Conservation (phyloP, 306 rosid species). For the Hippophae gyantsensis region DNA sequence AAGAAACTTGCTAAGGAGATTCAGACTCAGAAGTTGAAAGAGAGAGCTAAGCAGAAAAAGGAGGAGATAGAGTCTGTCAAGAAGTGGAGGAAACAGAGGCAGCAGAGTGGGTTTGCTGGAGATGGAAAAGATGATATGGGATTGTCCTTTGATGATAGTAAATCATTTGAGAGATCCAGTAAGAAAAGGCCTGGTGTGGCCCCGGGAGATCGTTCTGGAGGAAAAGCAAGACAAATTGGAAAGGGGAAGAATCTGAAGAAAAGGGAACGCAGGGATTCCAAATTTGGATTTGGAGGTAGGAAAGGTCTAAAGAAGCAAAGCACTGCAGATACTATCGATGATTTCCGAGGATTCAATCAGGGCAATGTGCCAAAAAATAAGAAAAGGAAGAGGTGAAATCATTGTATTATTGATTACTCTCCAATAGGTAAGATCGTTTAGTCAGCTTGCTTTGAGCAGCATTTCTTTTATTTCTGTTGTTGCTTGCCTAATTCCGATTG, state of each 20-base stretch:
- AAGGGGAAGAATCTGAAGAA: slow-evolving; percentile 41
- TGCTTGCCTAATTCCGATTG: no score
- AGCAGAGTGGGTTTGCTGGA: slow-evolving; percentile 70
- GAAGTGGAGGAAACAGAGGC: slow-evolving; percentile 97
- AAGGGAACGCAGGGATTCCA: slow-evolving; percentile 51
- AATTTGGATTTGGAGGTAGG: slow-evolving; percentile 78
- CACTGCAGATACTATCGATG: slow-evolving; percentile 50
- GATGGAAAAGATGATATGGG: slow-evolving; percentile 30
- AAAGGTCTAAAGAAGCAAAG: slow-evolving; percentile 64
- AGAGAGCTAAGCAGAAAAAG: slow-evolving; percentile 84
- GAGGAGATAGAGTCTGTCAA: slow-evolving; percentile 83
- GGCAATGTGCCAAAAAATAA: slow-evolving; percentile 27
- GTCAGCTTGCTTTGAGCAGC: no score
- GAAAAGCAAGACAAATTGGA: slow-evolving; percentile 43
- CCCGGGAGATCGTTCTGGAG: slow-evolving; percentile 78
- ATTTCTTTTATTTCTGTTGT: no score
- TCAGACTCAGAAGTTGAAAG: slow-evolving; percentile 72
- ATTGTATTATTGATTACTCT: no score
- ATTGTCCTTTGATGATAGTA: slow-evolving; percentile 61
- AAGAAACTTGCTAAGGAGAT: slow-evolving; percentile 72
- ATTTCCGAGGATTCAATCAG: slow-evolving; percentile 36
- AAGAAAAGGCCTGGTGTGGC: slow-evolving; percentile 66
- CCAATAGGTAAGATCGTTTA: no score
- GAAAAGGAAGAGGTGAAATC: slow-evolving; percentile 49
- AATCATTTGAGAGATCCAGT: slow-evolving; percentile 53